Conservation (phyloP, 495 filamentous ascomycete genomes). For the Xylaria sp. region DNA sequence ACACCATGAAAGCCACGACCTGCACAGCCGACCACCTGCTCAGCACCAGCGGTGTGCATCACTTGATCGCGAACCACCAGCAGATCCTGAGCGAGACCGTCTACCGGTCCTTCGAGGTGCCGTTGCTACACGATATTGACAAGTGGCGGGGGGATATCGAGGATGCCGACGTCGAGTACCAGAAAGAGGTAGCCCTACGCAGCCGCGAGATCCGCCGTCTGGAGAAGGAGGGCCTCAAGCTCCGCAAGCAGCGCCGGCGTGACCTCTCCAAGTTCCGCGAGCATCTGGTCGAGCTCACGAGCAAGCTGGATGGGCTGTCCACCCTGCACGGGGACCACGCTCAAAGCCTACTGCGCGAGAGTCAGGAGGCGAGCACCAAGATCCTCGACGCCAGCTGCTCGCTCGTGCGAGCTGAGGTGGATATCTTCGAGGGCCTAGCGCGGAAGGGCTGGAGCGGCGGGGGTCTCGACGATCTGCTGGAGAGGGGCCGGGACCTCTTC, state of each 20-base stretch:
- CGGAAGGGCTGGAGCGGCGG: slow-evolving; percentile 70
- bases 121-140: slow-evolving; percentile 68
- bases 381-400: slow-evolving; percentile 68
- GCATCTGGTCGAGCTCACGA: slow-evolving; percentile 64
- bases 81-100: slow-evolving; percentile 68
- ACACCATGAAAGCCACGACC: slow-evolving; percentile 54
- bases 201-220: slow-evolving; percentile 62
- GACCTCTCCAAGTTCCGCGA: slow-evolving; percentile 60
- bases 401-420: slow-evolving; percentile 67
- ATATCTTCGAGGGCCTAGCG: slow-evolving; percentile 69
- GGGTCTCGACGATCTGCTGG: slow-evolving; percentile 66
- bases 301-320: slow-evolving; percentile 67
- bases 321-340: slow-evolving; percentile 63
- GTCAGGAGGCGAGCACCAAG: slow-evolving; percentile 62
- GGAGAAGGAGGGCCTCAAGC: slow-evolving; percentile 65
- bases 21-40: slow-evolving; percentile 67
- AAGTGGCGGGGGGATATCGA: slow-evolving; percentile 63
- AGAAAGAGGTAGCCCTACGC: slow-evolving; percentile 55
- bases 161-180: slow-evolving; percentile 66
- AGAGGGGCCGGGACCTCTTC: slow-evolving; percentile 67
- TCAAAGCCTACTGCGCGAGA: slow-evolving; percentile 59
- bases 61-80: slow-evolving; percentile 70
- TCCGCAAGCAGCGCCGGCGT: slow-evolving; percentile 60
- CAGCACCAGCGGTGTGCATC: slow-evolving; percentile 66
- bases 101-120: slow-evolving; percentile 70